These are phyloP conservation scores for Suillus placidus DNA, from an alignment of 768 basidiomycete species.

Conservation along the genomic window DNA sequence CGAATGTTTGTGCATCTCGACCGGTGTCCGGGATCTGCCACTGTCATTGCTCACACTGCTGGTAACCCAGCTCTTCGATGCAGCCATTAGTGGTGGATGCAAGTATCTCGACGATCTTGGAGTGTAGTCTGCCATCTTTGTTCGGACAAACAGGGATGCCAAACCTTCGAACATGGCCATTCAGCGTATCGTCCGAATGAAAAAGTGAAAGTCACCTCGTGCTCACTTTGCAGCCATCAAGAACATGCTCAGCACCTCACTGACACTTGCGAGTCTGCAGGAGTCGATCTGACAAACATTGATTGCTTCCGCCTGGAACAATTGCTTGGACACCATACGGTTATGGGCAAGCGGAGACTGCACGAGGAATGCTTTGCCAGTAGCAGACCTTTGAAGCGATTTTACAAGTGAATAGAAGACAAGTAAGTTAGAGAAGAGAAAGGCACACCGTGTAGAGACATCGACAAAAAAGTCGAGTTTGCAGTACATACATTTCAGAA, in stretches of 20 bases:
- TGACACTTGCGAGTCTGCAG: conserved; percentile 91
- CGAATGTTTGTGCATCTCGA: conserved; percentile 27
- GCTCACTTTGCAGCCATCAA: conserved; percentile 86
- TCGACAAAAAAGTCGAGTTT: too few species aligned
- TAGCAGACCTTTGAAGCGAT: too few species aligned
- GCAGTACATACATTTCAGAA: too few species aligned
- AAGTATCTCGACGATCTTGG: conserved; percentile 47
- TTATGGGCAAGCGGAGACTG: too few species aligned
- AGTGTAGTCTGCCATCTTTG: conserved; percentile 21
- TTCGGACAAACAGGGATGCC: conserved; percentile 84
- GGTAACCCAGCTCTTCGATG: conserved; percentile 50
- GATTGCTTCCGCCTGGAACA: conserved; percentile 88
- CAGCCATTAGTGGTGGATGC: conserved; percentile 48
- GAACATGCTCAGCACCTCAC: conserved; percentile 87
- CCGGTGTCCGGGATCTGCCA: conserved; percentile 31
- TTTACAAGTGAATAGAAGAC: too few species aligned
- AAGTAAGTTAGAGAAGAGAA: too few species aligned
- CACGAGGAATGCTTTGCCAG: too few species aligned
- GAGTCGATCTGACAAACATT: conserved; percentile 97
- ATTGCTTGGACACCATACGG: conserved; percentile 93
- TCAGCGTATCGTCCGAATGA: conserved; percentile 2
- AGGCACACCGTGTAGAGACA: too few species aligned
- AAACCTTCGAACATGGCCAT: conserved; percentile 46
- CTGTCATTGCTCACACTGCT: conserved; percentile 51
- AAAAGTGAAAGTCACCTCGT: conserved; percentile 11